Conservation (phyloP, 169 alveolate species). For the Plasmodium yoelii region DNA sequence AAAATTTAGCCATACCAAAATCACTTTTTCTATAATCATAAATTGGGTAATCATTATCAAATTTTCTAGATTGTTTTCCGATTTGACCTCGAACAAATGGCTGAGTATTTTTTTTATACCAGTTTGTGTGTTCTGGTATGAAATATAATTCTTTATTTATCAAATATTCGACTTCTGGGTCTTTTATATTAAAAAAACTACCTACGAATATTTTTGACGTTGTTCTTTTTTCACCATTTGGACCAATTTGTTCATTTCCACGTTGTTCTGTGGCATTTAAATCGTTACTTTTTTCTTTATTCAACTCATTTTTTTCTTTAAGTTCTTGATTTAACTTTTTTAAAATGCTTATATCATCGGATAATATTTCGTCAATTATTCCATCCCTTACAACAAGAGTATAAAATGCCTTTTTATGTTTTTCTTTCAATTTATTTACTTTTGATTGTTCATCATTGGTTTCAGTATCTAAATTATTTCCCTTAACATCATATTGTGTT, state of each 20-base stretch:
- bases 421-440: constrained; percentile 9
- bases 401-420: constrained; percentile 35
- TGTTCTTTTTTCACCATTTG: constrained; percentile 18
- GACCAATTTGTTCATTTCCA: not conserved
- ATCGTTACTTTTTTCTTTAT: not conserved
- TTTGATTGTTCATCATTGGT: constrained; percentile 2
- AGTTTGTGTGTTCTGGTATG: constrained; percentile 82
- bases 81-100: constrained; percentile 82
- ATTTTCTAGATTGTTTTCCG: constrained; percentile 81
- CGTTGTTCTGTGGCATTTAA: not conserved
- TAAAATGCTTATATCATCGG: constrained; percentile 61
- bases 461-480: not conserved
- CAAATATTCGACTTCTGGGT: constrained; percentile 70
- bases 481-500: not conserved
- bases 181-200: constrained; percentile 75
- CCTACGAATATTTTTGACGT: constrained; percentile 77
- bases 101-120: constrained; percentile 79
- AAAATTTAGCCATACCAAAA: constrained; percentile 85
- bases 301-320: constrained; percentile 9
- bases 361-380: constrained; percentile 52
- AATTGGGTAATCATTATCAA: constrained; percentile 80
- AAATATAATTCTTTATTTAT: constrained; percentile 76
- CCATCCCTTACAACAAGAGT: constrained; percentile 70
- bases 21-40: constrained; percentile 83
- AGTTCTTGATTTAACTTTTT: constrained; percentile 29